Evolutionary conservation across 164 flowering plant species (phyloP).

Genomic region (Tetrastigma voinierianum): DNA sequence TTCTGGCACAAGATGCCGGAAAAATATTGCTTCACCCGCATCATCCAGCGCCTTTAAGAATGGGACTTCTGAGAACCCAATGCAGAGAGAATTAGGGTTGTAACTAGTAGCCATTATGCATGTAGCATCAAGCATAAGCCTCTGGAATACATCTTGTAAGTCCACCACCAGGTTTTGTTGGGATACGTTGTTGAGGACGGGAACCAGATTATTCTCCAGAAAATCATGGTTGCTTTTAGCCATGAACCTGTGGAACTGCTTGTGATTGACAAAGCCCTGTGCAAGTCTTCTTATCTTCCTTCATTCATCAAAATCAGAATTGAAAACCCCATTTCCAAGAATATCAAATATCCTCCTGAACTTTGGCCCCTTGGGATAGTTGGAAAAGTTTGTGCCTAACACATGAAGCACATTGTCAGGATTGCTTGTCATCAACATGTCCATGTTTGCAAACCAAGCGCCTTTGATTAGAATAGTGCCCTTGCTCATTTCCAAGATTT

Average conservation of each 20-base stretch:
- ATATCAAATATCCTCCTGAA: conserved; percentile 20
- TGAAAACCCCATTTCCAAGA: conserved; percentile 31
- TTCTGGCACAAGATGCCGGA: conserved; percentile 31
- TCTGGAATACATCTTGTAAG: conserved; percentile 37
- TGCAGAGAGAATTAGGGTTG: conserved; percentile 31
- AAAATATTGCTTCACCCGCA: conserved; percentile 23
- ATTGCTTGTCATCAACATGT: conserved; percentile 11
- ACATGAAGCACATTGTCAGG: conserved; percentile 18
- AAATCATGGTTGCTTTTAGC: conserved; percentile 10
- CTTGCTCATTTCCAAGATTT: not conserved
- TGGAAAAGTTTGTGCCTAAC: conserved; percentile 22
- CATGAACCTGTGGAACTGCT: not conserved
- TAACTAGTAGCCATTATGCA: conserved; percentile 23
- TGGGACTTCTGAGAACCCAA: conserved; percentile 21
- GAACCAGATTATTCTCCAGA: conserved; percentile 31
- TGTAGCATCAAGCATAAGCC: conserved; percentile 37
- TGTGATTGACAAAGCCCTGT: conserved; percentile 5
- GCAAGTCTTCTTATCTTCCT: conserved; percentile 10
- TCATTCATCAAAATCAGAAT: conserved; percentile 17
- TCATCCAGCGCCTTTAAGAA: conserved; percentile 35
- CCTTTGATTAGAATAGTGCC: conserved; percentile 25
- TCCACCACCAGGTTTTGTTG: conserved; percentile 20
- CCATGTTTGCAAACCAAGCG: conserved; percentile 19
- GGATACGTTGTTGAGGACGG: conserved; percentile 26
- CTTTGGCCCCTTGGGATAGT: conserved; percentile 19